Evolutionary conservation across 139 green algal species (phyloP), one percentile per base, ranked within the genome.

Genomic region (Diplosphaera chodatii): DNA sequence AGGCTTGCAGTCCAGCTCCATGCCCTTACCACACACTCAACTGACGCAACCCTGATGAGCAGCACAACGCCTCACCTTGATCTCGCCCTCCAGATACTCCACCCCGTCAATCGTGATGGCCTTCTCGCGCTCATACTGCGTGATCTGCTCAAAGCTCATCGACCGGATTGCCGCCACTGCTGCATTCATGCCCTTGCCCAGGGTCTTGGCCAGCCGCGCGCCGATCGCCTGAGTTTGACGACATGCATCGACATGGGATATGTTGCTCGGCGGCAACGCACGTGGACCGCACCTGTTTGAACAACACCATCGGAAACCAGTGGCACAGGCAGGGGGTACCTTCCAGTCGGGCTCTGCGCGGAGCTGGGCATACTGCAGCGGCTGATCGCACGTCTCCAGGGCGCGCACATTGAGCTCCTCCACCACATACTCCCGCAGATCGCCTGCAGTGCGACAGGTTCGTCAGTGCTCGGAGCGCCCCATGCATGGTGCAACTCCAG

Each of bases 381-480:
- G 80, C 84, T 98, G 89, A 20, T 69, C 67, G 81, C 90, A 97
- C 16, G 79, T 80, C 71, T 85, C 75, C 28, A 99, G 70, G 18
- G 70, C 64, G 13, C 82, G 73, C 72, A 96, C 88, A 79, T 98
- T 98, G 21, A 95, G 77, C 85, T 99, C 95, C 67, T 93, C 87
- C n/a, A 78, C 66, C 33, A 99, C 91, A 73, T 96, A 99, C 77
- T 94, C 85, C 32, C 69, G 67, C 67, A 97, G 84, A 72, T 90
- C 81, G 28, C 91, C 89, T 90, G 78, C n/a, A n/a, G n/a, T n/a
- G n/a, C n/a, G n/a, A n/a, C n/a, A n/a, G n/a, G n/a, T n/a, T n/a
- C n/a, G n/a, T n/a, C n/a, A n/a, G n/a, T n/a, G n/a, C n/a, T n/a
- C n/a, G n/a, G n/a, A n/a, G n/a, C n/a, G n/a, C n/a, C n/a, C n/a